Conservation (phyloP, 1,139 yeast genomes). For the Geotrichum bryndzae region DNA sequence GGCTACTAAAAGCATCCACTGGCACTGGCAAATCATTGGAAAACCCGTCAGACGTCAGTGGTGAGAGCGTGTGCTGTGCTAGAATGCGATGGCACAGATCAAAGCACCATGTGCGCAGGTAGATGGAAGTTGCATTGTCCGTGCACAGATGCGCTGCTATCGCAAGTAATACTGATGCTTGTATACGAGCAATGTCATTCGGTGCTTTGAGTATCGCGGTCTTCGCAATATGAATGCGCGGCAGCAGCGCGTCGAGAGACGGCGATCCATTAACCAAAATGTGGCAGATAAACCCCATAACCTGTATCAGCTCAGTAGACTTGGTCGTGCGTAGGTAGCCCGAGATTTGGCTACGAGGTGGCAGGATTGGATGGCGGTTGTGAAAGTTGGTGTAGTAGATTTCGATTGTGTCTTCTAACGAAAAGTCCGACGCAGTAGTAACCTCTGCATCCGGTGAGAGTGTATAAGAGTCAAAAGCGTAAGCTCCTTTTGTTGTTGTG, state of each 20-base stretch:
- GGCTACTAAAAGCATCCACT: conserved; percentile 12
- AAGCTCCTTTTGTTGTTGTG: conserved; percentile 3
- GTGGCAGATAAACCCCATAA: conserved; percentile 11
- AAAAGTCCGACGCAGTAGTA: not conserved
- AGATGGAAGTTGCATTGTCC: conserved; percentile 14
- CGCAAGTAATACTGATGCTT: conserved; percentile 12
- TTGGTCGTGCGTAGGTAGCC: conserved; percentile 4
- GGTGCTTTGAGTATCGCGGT: conserved; percentile 13
- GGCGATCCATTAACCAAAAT: conserved; percentile 6
- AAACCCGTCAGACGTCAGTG: not conserved
- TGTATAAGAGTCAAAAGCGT: conserved; percentile 12
- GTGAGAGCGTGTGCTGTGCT: conserved; percentile 5
- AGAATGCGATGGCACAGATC: conserved; percentile 9
- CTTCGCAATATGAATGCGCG: conserved; percentile 8
- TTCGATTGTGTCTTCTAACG: conserved; percentile 12
- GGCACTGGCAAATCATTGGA: conserved; percentile 13
- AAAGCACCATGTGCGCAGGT: conserved; percentile 18
- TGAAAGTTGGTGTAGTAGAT: conserved; percentile 17
- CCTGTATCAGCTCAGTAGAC: conserved; percentile 13
- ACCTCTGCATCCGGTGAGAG: conserved; percentile 8
- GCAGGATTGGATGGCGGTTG: conserved; percentile 17
- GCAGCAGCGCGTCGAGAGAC: conserved; percentile 4
- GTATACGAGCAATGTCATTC: conserved; percentile 15
- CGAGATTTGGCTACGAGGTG: conserved; percentile 5
- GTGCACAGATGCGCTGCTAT: conserved; percentile 16